These are phyloP conservation scores for Trapa incisa DNA, from an alignment of 345 rosid genomes.

Conservation along the genomic window DNA sequence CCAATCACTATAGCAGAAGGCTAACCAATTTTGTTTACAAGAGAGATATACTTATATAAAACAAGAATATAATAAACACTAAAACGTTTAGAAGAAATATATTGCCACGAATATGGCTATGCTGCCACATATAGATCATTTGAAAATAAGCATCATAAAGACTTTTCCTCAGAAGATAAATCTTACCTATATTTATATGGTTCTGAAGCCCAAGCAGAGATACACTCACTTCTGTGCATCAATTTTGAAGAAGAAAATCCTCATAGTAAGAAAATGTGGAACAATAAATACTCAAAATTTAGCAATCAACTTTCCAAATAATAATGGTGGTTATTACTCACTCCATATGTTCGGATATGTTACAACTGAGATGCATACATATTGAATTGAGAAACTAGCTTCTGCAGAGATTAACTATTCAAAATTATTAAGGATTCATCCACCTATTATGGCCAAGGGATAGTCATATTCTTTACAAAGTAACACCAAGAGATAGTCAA, in stretches of 20 bases:
- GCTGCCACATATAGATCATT: neutral
- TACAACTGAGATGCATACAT: neutral
- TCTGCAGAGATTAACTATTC: neutral
- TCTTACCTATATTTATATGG: conserved; percentile 15
- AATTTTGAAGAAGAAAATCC: neutral
- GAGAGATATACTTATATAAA: no score
- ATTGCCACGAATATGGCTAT: neutral
- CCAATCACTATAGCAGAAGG: neutral
- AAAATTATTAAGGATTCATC: neutral
- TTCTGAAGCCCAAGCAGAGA: conserved; percentile 42
- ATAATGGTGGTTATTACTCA: neutral
- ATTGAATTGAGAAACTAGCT: neutral
- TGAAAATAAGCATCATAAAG: neutral
- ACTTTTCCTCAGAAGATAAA: neutral
- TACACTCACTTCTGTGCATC: conserved; percentile 39
- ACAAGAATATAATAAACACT: no score
- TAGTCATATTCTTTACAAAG: neutral
- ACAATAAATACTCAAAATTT: neutral
- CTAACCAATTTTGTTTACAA: neutral
- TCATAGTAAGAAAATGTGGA: neutral
- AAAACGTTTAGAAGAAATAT: neutral
- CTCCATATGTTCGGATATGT: neutral
- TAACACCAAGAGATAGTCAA: neutral
- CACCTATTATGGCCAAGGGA: neutral
- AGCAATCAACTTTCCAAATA: neutral